A percentile compares a stretch with the other conserved stretches of the same genome.
Conservation (phyloP, 2,329 filamentous ascomycete genomes). For the Xylariaceae sp. region DNA sequence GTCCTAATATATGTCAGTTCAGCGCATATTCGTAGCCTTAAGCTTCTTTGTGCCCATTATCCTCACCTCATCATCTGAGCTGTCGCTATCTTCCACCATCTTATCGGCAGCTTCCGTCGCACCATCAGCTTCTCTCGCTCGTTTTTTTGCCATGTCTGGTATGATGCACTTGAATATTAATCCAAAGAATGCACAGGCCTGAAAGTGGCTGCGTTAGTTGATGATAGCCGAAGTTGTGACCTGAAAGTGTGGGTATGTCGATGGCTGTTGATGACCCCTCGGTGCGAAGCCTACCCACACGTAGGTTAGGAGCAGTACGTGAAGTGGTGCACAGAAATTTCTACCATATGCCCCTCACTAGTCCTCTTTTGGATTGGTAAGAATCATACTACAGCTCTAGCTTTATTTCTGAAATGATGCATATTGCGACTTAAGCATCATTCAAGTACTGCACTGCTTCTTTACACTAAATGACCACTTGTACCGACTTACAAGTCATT, state of each 20-base stretch:
- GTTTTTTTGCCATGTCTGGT: slow-evolving; percentile 56
- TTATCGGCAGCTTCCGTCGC: slow-evolving; percentile 54
- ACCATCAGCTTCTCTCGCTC: slow-evolving; percentile 54
- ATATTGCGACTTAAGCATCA: too few species aligned
- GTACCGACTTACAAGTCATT: too few species aligned
- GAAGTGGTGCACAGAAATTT: slow-evolving; percentile 44
- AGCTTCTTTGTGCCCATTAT: neutral
- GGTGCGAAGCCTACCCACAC: too few species aligned
- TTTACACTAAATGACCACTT: too few species aligned
- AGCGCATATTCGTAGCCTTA: neutral
- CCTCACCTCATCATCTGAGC: slow-evolving; percentile 58
- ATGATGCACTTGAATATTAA: neutral
- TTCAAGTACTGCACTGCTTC: too few species aligned
- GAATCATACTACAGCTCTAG: neutral
- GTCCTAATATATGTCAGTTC: slow-evolving; percentile 60
- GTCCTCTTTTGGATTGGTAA: slow-evolving; percentile 40
- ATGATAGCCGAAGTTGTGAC: neutral
- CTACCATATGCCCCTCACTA: slow-evolving; percentile 51
- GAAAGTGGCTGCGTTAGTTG: neutral
- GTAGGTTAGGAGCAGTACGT: slow-evolving; percentile 2
- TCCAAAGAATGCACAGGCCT: neutral
- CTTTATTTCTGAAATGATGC: too few species aligned
- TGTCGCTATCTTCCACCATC: slow-evolving; percentile 54
- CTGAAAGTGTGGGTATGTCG: slow-evolving; percentile 4
- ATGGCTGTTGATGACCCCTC: slow-evolving; percentile 1